Evolutionary conservation across 2,329 filamentous ascomycete species (phyloP), one percentile per base, ranked within the genome.

Genomic region (Hansfordia pulvinata): DNA sequence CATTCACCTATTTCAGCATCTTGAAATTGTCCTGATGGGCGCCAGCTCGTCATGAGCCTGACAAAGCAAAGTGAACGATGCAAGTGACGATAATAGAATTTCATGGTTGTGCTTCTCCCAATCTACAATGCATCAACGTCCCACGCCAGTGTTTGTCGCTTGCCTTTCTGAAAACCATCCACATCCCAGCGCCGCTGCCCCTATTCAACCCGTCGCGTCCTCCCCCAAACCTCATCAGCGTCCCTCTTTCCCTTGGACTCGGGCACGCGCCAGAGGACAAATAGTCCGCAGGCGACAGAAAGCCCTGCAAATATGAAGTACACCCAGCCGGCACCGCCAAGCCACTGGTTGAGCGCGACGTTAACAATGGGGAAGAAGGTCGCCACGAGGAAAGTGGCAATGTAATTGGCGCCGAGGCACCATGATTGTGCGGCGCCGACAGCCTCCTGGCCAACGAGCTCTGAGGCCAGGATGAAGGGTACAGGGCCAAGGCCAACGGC

Each of bases 321-420:
- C 0, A 90, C 79, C 58, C 77, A 81, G 2, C 88, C 86, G 3
- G 76, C 67, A 0, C 76, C 79, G 0, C 81, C 71, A 8, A 76
- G 49, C 3, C 52, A 43, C 1, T 54, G 47, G 42, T 77, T 86
- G 27, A 94, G 54, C 4, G 67, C 69, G 22, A 72, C 69, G 45
- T 93, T 92, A 33, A 93, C 52, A 12, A 94, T 67, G 0, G 90
- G 88, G 60, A 98, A 94, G 54, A 93, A 93, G 42, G 94, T 85
- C 0, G 88, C 86, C 3, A 98, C 85, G 13, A 93, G 41, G 45
- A 94, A 96, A 0, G 88, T 96, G 1, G 85, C 80, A 15, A 83
- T 63, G 63, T 92, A 96, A 50, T 90, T 96, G 10, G 82, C 78
- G 2, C 74, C 83, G 14, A 96, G 55, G 1, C 78, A 81, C 69